Percentiles rank a stretch among this genome's conserved stretches.
These are phyloP conservation scores for Nigrospora sphaerica DNA, from an alignment of 2,329 filamentous ascomycete genomes.

Conservation along the genomic window DNA sequence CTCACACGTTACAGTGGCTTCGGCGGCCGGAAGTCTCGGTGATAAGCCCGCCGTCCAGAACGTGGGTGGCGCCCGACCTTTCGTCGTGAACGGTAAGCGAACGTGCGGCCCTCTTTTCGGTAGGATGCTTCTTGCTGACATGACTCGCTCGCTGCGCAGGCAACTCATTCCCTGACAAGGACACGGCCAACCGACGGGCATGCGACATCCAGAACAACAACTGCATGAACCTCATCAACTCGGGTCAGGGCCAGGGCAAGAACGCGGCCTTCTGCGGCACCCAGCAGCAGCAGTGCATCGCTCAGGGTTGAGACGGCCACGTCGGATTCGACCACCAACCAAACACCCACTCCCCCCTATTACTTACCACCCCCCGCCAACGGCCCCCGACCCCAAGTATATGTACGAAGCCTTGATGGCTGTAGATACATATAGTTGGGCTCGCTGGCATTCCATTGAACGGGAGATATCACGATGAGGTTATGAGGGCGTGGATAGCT, in stretches of 20 bases:
- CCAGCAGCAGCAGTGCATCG: no score
- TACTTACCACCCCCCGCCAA: no score
- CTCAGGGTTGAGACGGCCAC: no score
- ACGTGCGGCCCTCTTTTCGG: slow-evolving; percentile 39
- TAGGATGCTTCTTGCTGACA: slow-evolving; percentile 35
- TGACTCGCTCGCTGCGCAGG: slow-evolving; percentile 2
- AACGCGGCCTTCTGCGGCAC: no score
- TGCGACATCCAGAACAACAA: slow-evolving; percentile 58
- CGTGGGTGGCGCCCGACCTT: slow-evolving; percentile 44
- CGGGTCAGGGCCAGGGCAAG: slow-evolving; percentile 22
- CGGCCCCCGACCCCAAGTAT: no score
- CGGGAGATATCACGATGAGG: no score
- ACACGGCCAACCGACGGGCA: slow-evolving; percentile 49
- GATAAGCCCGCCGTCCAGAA: slow-evolving; percentile 40
- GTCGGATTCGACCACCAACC: no score
- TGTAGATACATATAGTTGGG: no score
- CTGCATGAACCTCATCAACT: slow-evolving; percentile 51
- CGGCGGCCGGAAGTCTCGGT: slow-evolving; percentile 39
- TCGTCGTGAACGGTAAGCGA: slow-evolving; percentile 41
- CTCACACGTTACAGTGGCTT: slow-evolving; percentile 16
- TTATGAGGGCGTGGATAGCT: no score
- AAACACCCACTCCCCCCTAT: no score
- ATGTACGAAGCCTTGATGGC: no score
- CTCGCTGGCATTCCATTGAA: no score
- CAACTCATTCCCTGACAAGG: slow-evolving; percentile 48